Evolutionary conservation across 2,329 filamentous ascomycete species (phyloP).

Genomic region (Aspergillus neoniger): DNA sequence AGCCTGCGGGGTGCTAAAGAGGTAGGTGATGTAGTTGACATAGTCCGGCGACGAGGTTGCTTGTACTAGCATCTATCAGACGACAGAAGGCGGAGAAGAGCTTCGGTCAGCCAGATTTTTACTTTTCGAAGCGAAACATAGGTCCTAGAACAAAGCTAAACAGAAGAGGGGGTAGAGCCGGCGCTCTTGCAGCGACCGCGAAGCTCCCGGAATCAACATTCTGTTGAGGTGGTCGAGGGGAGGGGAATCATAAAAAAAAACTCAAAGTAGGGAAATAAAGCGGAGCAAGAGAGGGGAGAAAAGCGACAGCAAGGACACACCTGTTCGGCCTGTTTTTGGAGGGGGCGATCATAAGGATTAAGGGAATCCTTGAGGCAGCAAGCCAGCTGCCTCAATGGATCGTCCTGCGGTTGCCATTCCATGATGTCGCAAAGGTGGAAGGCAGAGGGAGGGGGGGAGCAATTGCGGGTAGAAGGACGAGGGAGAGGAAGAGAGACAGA

Average conservation of each 20-base stretch:
- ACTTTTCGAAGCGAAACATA: conserved; percentile 2
- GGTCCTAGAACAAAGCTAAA: neutral
- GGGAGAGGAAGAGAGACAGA: conserved; percentile 7
- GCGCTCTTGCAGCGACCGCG: neutral
- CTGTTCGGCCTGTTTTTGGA: conserved; percentile 85
- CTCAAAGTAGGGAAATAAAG: conserved; percentile 11
- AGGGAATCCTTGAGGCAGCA: conserved; percentile 89
- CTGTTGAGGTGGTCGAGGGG: neutral
- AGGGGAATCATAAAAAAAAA: conserved; percentile 3
- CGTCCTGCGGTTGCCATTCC: conserved; percentile 89
- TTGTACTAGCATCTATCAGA: conserved; percentile 80
- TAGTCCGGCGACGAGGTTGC: conserved; percentile 88
- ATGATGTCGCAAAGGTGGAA: conserved; percentile 50
- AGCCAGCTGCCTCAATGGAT: conserved; percentile 85
- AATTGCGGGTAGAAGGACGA: conserved; percentile 15
- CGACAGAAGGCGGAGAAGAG: neutral
- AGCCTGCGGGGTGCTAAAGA: conserved; percentile 72
- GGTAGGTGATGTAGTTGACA: conserved; percentile 93
- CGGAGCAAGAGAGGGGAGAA: conserved; percentile 2
- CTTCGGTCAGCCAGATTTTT: conserved; percentile 22
- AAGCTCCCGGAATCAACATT: no score
- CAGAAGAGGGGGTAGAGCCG: neutral
- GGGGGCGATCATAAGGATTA: conserved; percentile 74
- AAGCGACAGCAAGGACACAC: conserved; percentile 55
- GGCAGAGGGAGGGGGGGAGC: conserved; percentile 5